Conservation (phyloP, 108 stramenopile genomes). For the Seminavis robusta region DNA sequence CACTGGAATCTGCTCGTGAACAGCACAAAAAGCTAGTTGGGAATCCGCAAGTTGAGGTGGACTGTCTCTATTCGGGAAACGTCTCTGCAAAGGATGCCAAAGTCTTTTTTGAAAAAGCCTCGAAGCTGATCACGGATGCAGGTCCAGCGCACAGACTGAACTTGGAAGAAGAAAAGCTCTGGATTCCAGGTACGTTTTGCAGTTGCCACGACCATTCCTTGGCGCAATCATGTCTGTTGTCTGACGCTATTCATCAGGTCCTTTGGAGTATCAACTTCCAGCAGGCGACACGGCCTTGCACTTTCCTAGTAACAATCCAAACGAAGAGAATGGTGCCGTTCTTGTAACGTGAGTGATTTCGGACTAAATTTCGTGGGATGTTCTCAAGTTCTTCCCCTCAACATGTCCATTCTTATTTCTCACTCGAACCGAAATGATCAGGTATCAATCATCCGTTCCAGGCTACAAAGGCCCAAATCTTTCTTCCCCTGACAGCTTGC, state of each 20-base stretch:
- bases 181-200: no score
- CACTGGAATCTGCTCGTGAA: slow-evolving; percentile 35
- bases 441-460: slow-evolving; percentile 67
- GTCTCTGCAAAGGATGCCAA: slow-evolving; percentile 58
- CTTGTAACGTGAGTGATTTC: no score
- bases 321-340: slow-evolving; percentile 82
- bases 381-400: no score
- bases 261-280: slow-evolving; percentile 51
- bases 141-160: no score
- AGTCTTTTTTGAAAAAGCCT: slow-evolving; percentile 35
- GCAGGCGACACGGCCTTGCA: slow-evolving; percentile 69
- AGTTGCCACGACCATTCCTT: no score
- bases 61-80: slow-evolving; percentile 73
- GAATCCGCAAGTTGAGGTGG: slow-evolving; percentile 36
- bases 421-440: no score
- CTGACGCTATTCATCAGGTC: slow-evolving; percentile 22
- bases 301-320: slow-evolving; percentile 65
- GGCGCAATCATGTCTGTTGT: no score
- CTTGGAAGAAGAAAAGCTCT: no score
- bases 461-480: slow-evolving; percentile 64
- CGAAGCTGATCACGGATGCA: background rate
- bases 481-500: slow-evolving; percentile 56
- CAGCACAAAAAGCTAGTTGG: slow-evolving; percentile 47
- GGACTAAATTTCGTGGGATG: no score
- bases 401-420: no score